Base-by-base conservation (phyloP, 768 basidiomycete genomes). In the Tricholoma terreum region DNA sequence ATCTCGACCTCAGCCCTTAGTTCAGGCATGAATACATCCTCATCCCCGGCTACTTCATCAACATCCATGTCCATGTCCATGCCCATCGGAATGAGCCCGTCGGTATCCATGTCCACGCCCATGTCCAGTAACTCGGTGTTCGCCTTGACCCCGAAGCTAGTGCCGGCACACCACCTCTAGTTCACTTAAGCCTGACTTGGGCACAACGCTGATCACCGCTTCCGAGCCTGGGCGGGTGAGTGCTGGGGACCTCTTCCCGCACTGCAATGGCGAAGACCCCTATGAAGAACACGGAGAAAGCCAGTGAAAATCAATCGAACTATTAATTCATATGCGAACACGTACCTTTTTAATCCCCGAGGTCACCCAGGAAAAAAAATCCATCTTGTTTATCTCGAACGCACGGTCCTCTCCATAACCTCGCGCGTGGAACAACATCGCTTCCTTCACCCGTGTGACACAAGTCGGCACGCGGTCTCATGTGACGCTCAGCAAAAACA, bases 321-420 rank as follows among this genome's bases (percentile, higher is more conserved):
- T 17, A 17, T 5, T 12, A n/a, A 27, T 10, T 10, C n/a, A 46
- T 43, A 50, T 30, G 15, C 6, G 24, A 27, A 50, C 34, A 35
- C 4, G 5, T 15, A 66, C 65, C 55, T 62, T 64, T 3, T 59
- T 56, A 22, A 21, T 52, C 34, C 65, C 65, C 19, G 52, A 8
- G 14, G 71, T 68, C 22, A 73, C 70, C 80, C 81, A 84, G 4
- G 75, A 80, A 30, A 74, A 57, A 11, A 77, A 54, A 33, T 62
- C 63, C 19, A 83, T 46, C 49, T 63, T 63, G n/a, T 69, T 65
- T 21, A 83, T 69, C 6, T 61, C 59, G 49, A 76, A 60, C 36
- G 64, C 65, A 0, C 63, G 53, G 50, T 69, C 55, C 56, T 74
- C 75, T 3, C 68, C 79, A 49, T 78, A 81, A 30, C 56, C 58